These are phyloP conservation scores for Lachnellula willkommii DNA, from an alignment of 2,329 filamentous ascomycete species.

Conservation along the genomic window DNA sequence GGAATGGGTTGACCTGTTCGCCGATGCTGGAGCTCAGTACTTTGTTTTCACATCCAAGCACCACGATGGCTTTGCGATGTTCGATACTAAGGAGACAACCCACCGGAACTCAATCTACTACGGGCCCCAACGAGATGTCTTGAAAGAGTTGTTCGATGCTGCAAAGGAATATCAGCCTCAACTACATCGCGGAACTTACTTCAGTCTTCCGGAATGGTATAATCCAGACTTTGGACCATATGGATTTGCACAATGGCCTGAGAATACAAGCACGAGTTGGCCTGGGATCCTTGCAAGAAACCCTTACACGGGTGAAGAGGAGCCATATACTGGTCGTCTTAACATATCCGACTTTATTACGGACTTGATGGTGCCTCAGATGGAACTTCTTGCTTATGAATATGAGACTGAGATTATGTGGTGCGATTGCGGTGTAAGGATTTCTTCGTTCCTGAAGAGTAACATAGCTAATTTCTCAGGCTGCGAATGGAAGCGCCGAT, in stretches of 20 bases:
- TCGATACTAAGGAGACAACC: constrained; percentile 36
- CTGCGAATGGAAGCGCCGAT: constrained; percentile 37
- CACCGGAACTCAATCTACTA: constrained; percentile 39
- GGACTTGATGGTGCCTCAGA: constrained; percentile 43
- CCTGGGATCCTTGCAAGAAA: constrained; percentile 37
- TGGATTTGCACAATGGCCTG: constrained; percentile 36
- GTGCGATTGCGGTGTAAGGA: constrained; percentile 36
- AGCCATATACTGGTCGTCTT: constrained; percentile 40
- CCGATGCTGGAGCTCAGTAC: constrained; percentile 44
- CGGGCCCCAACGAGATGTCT: constrained; percentile 37
- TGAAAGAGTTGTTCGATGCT: constrained; percentile 41
- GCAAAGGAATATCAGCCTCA: constrained; percentile 37
- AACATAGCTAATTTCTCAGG: constrained; percentile 15
- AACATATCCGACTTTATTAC: constrained; percentile 38
- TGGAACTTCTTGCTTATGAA: constrained; percentile 39
- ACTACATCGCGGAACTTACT: constrained; percentile 43
- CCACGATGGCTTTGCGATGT: constrained; percentile 44
- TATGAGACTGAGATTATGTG: constrained; percentile 46
- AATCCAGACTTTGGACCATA: constrained; percentile 42
- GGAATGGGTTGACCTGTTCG: constrained; percentile 49
- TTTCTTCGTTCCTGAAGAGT: too few species aligned
- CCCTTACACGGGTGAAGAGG: constrained; percentile 38
- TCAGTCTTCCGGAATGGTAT: constrained; percentile 46
- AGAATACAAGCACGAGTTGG: constrained; percentile 31
- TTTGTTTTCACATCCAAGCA: constrained; percentile 45